Evolutionary conservation across 148 eudicot species (phyloP), one percentile per base, ranked within the genome.

Genomic region (Bassia scoparia): DNA sequence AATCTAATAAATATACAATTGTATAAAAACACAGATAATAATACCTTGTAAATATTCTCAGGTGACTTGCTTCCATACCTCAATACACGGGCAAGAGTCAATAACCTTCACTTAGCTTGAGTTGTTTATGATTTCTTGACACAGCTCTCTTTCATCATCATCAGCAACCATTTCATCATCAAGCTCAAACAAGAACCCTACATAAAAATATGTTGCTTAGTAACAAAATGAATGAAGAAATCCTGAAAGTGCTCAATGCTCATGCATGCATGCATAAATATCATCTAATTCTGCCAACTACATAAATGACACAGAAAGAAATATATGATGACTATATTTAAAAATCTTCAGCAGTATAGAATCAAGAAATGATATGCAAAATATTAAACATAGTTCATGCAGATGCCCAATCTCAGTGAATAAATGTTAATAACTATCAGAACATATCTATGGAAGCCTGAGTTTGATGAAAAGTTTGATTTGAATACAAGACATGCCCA

Each of bases 61-160:
- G 97, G 97, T 72, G 96, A 88, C 73, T 92, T 95, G 99, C 87
- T 76, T 95, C 99, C 97, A 95, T 90, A 95, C 99, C 82, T 95
- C 99, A 76, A 95, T 87, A 87, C 99, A 76, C 94, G 96, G 60
- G 99, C 99, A 83, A 95, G 96, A 50, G 96, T 90, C 67, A 95
- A 87, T 87, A 83, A 95, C 96, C 97, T 90, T 92, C 99, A 82
- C 87, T 95, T 52, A 92, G 54, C 76, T 88, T 92, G 33, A 65
- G 71, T 92, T 95, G 76, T 86, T 86, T 61, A 92, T 82, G 35
- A 95, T 87, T 30, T 91, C 97, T 82, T 95, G 97, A 87, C 88
- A 59, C 26, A 75, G 81, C 66, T 90, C 90, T 76, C 94, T 86
- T 9, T 89, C 97, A 52, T 86, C 86, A 48, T 88, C 92, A 50